Conservation (phyloP, 331 rosid species). For the Rhamnella rubrinervis region DNA sequence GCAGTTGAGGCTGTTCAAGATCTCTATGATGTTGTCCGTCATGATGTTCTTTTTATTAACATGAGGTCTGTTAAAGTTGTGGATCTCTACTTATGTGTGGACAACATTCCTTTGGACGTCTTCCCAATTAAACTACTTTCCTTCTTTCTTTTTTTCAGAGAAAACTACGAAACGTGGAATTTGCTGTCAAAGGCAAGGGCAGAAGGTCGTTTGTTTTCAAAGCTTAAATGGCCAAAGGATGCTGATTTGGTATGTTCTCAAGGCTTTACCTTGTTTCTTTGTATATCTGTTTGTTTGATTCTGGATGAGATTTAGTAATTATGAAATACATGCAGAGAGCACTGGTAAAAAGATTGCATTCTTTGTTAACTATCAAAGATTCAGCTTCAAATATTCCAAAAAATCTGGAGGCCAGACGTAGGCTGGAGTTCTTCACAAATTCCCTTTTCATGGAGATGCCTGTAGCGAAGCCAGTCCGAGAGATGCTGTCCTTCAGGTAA, state of each 20-base stretch:
- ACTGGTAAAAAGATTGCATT: slow-evolving; percentile 78
- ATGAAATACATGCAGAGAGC: slow-evolving; percentile 44
- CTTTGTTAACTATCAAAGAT: slow-evolving; percentile 82
- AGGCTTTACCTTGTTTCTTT: slow-evolving; percentile 2
- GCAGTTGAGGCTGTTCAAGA: slow-evolving; percentile 87
- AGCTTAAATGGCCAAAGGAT: slow-evolving; percentile 80
- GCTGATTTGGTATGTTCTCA: slow-evolving; percentile 58
- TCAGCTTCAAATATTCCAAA: slow-evolving; percentile 86
- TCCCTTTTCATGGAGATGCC: slow-evolving; percentile 97
- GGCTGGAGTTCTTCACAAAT: slow-evolving; percentile 82
- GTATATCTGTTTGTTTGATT: not conserved
- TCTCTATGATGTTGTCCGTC: slow-evolving; percentile 75
- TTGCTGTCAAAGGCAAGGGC: slow-evolving; percentile 63
- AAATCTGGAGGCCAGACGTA: slow-evolving; percentile 90
- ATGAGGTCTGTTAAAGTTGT: slow-evolving; percentile 57
- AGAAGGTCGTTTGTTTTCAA: slow-evolving; percentile 74
- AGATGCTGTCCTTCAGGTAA: slow-evolving; percentile 88
- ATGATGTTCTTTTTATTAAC: slow-evolving; percentile 61
- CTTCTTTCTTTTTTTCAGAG: slow-evolving; percentile 44
- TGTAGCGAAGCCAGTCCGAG: slow-evolving; percentile 64
- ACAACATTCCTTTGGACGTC: slow-evolving; percentile 1
- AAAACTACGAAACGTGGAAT: slow-evolving; percentile 67
- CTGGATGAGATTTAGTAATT: slow-evolving; percentile 25
- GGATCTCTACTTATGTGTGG: not conserved
- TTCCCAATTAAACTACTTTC: slow-evolving; percentile 11